A percentile compares a stretch with the other conserved stretches of the same genome.
phyloP scores from a whole-genome alignment of 768 basidiomycete species.

The Filobasidium wieringae region DNA sequence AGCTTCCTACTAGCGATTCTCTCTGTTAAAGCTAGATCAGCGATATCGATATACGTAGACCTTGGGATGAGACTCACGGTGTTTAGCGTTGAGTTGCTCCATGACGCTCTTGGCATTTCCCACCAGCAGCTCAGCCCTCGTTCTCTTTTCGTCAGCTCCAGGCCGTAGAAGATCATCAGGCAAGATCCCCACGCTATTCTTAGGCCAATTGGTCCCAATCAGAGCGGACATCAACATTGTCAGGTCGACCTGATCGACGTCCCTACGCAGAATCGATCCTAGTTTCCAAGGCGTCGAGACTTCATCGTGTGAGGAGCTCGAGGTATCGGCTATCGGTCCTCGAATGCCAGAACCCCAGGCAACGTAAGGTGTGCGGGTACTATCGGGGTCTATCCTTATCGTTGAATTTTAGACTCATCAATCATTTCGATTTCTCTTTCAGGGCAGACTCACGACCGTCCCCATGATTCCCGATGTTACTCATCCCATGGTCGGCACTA shows the following conservation, averaged over 20 bases:
- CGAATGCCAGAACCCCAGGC: slow-evolving; percentile 72
- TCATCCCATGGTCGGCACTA: slow-evolving; percentile 87
- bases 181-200: slow-evolving; percentile 10
- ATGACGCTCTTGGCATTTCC: slow-evolving; percentile 1
- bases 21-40: not conserved
- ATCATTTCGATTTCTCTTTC: not conserved
- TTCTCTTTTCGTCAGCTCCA: not conserved
- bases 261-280: slow-evolving; percentile 51
- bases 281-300: slow-evolving; percentile 59
- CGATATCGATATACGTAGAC: not conserved
- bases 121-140: not conserved
- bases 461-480: slow-evolving; percentile 73
- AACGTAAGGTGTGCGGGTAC: slow-evolving; percentile 70
- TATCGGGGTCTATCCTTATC: slow-evolving; percentile 60
- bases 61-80: slow-evolving; percentile 2
- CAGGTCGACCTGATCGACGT: slow-evolving; percentile 74
- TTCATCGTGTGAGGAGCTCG: slow-evolving; percentile 54
- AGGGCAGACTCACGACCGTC: slow-evolving; percentile 45
- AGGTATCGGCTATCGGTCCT: slow-evolving; percentile 51
- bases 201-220: slow-evolving; percentile 3
- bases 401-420: not conserved
- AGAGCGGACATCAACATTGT: slow-evolving; percentile 54
- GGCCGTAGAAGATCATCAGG: slow-evolving; percentile 1
- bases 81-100: slow-evolving; percentile 9
- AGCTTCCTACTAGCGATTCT: no score